Percentiles rank a stretch among this genome's conserved stretches.
Evolutionary conservation across 2,329 filamentous ascomycete genomes (phyloP).

Genomic region (Penicillium fuscoglaucum): DNA sequence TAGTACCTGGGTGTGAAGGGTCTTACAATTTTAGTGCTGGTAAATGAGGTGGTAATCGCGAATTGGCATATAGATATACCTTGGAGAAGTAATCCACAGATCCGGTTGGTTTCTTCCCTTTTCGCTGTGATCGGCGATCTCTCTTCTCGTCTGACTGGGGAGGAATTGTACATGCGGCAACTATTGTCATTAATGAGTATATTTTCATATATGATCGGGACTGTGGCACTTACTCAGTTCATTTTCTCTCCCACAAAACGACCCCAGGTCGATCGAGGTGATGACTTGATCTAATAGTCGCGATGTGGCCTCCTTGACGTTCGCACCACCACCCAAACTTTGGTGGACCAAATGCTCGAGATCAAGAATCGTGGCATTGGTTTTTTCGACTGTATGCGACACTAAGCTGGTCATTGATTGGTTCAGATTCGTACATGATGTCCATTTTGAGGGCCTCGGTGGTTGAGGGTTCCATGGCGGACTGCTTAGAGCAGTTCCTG

Average conservation of each 20-base stretch:
- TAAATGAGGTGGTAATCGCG: constrained; percentile 67
- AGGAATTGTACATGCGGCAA: constrained; percentile 17
- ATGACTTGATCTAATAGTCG: constrained; percentile 67
- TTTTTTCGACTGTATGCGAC: constrained; percentile 21
- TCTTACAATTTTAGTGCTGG: constrained; percentile 66
- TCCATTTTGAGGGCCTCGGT: constrained; percentile 13
- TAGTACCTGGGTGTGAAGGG: not conserved
- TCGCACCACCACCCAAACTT: constrained; percentile 34
- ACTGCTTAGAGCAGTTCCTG: not conserved
- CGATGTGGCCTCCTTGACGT: constrained; percentile 58
- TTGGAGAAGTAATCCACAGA: constrained; percentile 67
- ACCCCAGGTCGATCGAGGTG: constrained; percentile 69
- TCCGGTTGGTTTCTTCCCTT: constrained; percentile 6
- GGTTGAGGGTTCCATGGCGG: not conserved
- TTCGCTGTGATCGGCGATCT: constrained; percentile 2
- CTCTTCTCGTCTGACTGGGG: constrained; percentile 6
- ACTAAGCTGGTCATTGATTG: constrained; percentile 18
- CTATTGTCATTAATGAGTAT: constrained; percentile 9
- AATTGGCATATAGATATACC: constrained; percentile 76
- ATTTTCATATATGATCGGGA: not conserved
- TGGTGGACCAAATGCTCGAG: constrained; percentile 39
- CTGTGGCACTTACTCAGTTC: constrained; percentile 28
- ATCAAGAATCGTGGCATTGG: constrained; percentile 22
- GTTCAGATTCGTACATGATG: constrained; percentile 10
- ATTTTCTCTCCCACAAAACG: constrained; percentile 48